These are phyloP conservation scores for Scenedesmus sp. DNA, from an alignment of 163 green algal genomes.

Conservation along the genomic window DNA sequence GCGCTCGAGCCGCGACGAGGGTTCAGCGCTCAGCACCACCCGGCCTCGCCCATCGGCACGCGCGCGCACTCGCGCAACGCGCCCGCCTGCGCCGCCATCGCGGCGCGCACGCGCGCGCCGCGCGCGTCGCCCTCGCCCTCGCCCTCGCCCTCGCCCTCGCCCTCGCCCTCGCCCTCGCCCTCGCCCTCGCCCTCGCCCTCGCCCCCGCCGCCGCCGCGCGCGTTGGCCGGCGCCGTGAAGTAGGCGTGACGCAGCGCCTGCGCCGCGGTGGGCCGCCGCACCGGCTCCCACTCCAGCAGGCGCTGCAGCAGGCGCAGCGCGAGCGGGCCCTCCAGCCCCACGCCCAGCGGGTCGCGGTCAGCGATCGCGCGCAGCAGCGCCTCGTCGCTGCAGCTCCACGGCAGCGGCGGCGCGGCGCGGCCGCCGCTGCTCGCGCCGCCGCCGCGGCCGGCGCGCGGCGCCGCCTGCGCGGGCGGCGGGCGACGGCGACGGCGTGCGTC, in stretches of 20 bases:
- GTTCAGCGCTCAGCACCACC: too few relatives aligned
- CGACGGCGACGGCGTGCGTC: neutral
- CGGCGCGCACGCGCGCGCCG: too few relatives aligned
- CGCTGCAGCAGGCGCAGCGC: constrained; percentile 38
- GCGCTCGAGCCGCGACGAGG: too few relatives aligned
- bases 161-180: too few relatives aligned
- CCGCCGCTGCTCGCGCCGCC: neutral
- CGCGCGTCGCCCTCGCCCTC: too few relatives aligned
- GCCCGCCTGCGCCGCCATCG: too few relatives aligned
- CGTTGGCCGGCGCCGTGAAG: constrained; percentile 32
- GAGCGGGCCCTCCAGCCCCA: constrained; percentile 22
- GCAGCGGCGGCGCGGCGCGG: constrained; percentile 8
- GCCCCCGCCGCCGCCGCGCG: neutral
- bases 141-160: too few relatives aligned
- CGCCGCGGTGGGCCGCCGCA: constrained; percentile 20
- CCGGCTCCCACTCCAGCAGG: constrained; percentile 32
- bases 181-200: too few relatives aligned
- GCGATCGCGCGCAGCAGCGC: constrained; percentile 17
- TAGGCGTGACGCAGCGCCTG: constrained; percentile 42
- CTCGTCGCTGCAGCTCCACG: constrained; percentile 45
- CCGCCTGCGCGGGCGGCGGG: neutral
- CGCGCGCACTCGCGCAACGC: too few relatives aligned
- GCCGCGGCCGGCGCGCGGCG: neutral
- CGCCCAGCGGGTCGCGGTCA: constrained; percentile 4
- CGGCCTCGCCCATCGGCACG: too few relatives aligned